phyloP scores from a whole-genome alignment of 2,329 filamentous ascomycete species.

The Thyridium curvatum region DNA sequence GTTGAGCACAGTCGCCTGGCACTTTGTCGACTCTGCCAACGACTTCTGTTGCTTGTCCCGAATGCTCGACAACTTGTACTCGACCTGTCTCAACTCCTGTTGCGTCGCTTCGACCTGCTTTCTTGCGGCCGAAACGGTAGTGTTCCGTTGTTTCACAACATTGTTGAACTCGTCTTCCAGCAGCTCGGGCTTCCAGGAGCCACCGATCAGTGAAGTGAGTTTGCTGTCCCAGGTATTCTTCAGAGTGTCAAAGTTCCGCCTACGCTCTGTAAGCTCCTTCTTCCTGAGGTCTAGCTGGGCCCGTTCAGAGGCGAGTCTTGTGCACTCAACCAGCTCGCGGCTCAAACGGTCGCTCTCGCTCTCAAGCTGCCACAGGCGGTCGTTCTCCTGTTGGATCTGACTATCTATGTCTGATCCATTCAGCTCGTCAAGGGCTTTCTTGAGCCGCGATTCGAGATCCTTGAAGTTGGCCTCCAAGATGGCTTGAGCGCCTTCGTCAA shows the following conservation, averaged over 20 bases:
- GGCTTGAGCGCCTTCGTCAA: constrained; percentile 81
- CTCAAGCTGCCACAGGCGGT: constrained; percentile 63
- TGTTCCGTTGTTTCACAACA: constrained; percentile 50
- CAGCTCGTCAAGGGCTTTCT: constrained; percentile 56
- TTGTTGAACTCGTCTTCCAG: constrained; percentile 67
- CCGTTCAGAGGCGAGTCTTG: constrained; percentile 71
- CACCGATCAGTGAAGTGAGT: constrained; percentile 57
- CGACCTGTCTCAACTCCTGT: constrained; percentile 69
- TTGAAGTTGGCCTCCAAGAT: constrained; percentile 67
- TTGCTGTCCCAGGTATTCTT: constrained; percentile 66
- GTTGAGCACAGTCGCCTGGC: constrained; percentile 48
- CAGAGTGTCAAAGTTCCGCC: constrained; percentile 72
- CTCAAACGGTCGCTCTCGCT: constrained; percentile 65
- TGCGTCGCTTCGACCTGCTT: constrained; percentile 63
- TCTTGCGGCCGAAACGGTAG: constrained; percentile 57
- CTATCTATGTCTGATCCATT: constrained; percentile 62
- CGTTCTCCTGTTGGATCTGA: constrained; percentile 61
- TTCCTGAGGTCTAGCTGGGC: constrained; percentile 79
- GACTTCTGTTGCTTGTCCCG: constrained; percentile 61
- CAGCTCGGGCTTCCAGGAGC: constrained; percentile 61
- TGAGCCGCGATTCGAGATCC: constrained; percentile 59
- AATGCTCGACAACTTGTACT: constrained; percentile 62
- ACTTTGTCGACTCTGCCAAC: constrained; percentile 53
- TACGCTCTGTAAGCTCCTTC: constrained; percentile 69
- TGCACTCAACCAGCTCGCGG: constrained; percentile 77